Evolutionary conservation across 352 stramenopile genomes (phyloP).

Genomic region (Phytophthora agathidicida): DNA sequence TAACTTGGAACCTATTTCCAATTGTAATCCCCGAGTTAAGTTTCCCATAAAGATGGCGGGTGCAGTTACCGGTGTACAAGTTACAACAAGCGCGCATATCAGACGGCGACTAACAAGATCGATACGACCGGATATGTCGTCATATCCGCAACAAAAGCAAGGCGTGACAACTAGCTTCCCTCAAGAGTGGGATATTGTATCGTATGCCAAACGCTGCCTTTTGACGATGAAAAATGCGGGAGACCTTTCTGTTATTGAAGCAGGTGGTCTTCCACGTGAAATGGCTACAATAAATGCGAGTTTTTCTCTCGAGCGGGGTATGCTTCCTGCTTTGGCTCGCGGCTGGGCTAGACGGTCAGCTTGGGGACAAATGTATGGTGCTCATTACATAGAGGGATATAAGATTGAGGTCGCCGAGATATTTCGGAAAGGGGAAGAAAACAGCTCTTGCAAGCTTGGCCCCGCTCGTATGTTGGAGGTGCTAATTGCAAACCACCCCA

Average conservation of each 20-base stretch:
- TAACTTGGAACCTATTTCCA: background rate
- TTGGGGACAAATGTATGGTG: constrained; percentile 4
- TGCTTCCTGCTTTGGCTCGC: background rate
- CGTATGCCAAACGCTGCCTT: constrained; percentile 7
- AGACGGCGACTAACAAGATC: constrained; percentile 1
- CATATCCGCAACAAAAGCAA: background rate
- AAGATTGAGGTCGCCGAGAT: constrained; percentile 3
- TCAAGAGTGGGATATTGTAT: constrained; percentile 2
- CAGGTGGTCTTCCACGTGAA: background rate
- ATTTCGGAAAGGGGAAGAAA: background rate
- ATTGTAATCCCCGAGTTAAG: background rate
- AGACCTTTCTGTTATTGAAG: constrained; percentile 4
- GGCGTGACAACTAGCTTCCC: background rate
- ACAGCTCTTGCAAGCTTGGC: constrained; percentile 10
- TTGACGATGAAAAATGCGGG: constrained; percentile 7
- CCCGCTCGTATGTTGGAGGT: constrained; percentile 8
- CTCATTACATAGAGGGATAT: constrained; percentile 11
- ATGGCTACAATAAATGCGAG: background rate
- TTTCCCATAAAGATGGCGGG: background rate
- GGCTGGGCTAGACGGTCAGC: constrained; percentile 4
- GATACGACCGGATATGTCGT: background rate
- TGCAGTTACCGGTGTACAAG: background rate
- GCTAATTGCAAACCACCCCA: constrained; percentile 1
- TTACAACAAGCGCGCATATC: background rate
- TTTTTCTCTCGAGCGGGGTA: background rate